Evolutionary conservation across 2,329 filamentous ascomycete genomes (phyloP).

Genomic region (Acrodontium crateriforme): DNA sequence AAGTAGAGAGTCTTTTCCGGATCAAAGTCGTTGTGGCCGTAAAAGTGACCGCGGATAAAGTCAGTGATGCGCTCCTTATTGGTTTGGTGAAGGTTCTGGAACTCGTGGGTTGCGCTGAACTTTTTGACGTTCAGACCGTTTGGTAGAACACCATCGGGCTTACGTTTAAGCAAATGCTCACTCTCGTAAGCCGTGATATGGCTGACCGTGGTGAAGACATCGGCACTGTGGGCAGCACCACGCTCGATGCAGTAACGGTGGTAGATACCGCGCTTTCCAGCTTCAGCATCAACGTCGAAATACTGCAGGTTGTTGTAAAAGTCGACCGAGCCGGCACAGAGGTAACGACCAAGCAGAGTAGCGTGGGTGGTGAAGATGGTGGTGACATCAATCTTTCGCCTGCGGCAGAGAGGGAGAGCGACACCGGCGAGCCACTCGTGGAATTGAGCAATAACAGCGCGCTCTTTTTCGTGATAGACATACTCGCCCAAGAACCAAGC

Average conservation of each 20-base stretch:
- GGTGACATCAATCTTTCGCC: conserved; percentile 86
- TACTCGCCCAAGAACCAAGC: conserved; percentile 99
- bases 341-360: conserved; percentile 84
- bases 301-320: conserved; percentile 98
- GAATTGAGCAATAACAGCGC: conserved; percentile 92
- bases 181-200: conserved; percentile 98
- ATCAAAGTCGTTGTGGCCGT: conserved; percentile 95
- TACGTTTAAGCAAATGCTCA: conserved; percentile 92
- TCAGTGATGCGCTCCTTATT: conserved; percentile 97
- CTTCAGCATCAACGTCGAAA: conserved; percentile 93
- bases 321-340: conserved; percentile 93
- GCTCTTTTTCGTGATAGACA: conserved; percentile 80
- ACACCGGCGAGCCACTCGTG: conserved; percentile 98
- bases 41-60: conserved; percentile 95
- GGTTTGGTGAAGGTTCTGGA: conserved; percentile 93
- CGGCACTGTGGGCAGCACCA: conserved; percentile 76
- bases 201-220: conserved; percentile 97
- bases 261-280: conserved; percentile 95
- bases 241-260: conserved; percentile 97
- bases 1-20: conserved; percentile 94
- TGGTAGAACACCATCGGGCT: conserved; percentile 89
- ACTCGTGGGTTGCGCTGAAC: conserved; percentile 96
- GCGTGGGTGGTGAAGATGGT: conserved; percentile 99
- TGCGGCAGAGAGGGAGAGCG: conserved; percentile 80
- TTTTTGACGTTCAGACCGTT: conserved; percentile 98